Base-by-base conservation (phyloP, 768 basidiomycete species). In the Cystofilobasidium macerans region DNA sequence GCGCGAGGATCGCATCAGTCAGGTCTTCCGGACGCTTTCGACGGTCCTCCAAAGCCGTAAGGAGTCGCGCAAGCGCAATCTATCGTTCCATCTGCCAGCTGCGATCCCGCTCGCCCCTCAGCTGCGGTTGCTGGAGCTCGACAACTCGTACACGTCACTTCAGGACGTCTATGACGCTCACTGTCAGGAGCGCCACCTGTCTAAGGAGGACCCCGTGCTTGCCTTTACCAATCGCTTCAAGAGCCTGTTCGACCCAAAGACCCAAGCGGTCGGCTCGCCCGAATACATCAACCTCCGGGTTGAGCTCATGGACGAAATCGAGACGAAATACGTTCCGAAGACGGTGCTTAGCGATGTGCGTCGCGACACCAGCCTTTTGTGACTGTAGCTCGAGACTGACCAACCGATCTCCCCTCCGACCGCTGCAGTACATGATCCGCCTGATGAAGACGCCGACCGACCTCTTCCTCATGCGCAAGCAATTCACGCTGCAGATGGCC, bases 401-500 rank as follows among this genome's bases (percentile, higher is more conserved):
- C 14, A 32, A 40, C 38, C 13, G 32, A 47, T 38, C 60, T 62
- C 48, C 33, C 20, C 38, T 18, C 28, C 11, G 7, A 2, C 35
- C 0, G 32, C 2, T 28, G 11, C 71, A 99, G 95, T 98, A 92
- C 75, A 89, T 99, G 87, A 80, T 84, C 45, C 83, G 82, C 38
- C 86, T 87, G 28, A 94, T 97, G 89, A 78, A 81, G 54, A 82
- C 82, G 2, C 84, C 93, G 6, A 83, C 83, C 64, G 89, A 92
- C 71, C 81, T 98, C 3, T 99, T 94, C 94, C 82, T 88, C 67
- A 91, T 98, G 84, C 85, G 95, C 67, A 98, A 95, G 78, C 93
- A 97, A 77, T 95, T 98, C 76, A 86, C 93, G 12, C 75, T 87
- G 45, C 93, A 98, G 73, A 79, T 91, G 42, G 90, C 95, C 8